phyloP scores from a whole-genome alignment of 2,329 filamentous ascomycete genomes.

The Aspergillus puulaauensis region DNA sequence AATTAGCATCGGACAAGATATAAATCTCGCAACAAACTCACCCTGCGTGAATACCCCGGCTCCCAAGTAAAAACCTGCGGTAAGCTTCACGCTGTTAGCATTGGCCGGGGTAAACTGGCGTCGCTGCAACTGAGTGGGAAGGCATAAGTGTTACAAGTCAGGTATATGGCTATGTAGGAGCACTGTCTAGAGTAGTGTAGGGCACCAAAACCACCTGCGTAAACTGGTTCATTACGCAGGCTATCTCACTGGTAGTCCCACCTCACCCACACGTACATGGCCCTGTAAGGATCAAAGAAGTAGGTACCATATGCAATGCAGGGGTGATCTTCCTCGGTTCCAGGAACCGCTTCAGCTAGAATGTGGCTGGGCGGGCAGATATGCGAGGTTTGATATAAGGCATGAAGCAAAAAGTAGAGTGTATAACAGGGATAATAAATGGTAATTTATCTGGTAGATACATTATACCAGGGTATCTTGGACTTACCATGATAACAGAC shows the following conservation, averaged over 20 bases:
- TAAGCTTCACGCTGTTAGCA: slow-evolving; percentile 40
- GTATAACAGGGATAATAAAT: background rate
- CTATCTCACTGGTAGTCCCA: slow-evolving; percentile 73
- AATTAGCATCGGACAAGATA: slow-evolving; percentile 33
- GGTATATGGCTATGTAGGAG: slow-evolving; percentile 10
- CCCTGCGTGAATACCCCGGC: slow-evolving; percentile 37
- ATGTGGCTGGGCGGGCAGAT: slow-evolving; percentile 75
- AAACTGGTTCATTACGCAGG: slow-evolving; percentile 53
- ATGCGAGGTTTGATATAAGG: slow-evolving; percentile 55
- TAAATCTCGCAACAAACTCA: slow-evolving; percentile 23
- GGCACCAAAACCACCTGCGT: slow-evolving; percentile 65
- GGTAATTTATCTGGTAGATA: slow-evolving; percentile 10
- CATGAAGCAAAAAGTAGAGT: slow-evolving; percentile 11
- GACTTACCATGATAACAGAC: slow-evolving; percentile 74
- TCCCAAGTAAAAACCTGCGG: slow-evolving; percentile 40
- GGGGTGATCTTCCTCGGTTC: slow-evolving; percentile 78
- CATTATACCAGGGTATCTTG: slow-evolving; percentile 20
- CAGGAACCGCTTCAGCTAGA: slow-evolving; percentile 81
- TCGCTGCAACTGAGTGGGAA: background rate
- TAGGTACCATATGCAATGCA: slow-evolving; percentile 59
- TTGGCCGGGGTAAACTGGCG: slow-evolving; percentile 22
- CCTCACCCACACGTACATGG: slow-evolving; percentile 69
- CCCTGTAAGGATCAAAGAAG: slow-evolving; percentile 61
- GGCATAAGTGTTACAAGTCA: slow-evolving; percentile 20
- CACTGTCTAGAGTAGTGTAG: slow-evolving; percentile 53